A percentile compares a stretch with the other conserved stretches of the same genome.
These are phyloP conservation scores for Scutellaria minor DNA, from an alignment of 257 asterid species.

Conservation along the genomic window DNA sequence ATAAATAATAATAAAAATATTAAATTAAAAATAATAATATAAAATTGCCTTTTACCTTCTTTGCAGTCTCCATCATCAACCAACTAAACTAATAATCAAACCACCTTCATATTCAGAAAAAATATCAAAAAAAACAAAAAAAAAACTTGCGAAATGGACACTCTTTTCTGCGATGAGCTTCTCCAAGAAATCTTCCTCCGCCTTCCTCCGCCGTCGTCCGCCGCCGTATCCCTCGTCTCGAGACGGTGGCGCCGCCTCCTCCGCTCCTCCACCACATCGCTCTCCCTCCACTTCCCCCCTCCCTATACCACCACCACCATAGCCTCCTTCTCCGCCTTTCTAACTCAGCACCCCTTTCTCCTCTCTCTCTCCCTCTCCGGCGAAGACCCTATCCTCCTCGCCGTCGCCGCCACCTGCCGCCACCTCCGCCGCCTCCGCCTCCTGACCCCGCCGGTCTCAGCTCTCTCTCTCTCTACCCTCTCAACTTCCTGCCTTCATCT, in stretches of 20 bases:
- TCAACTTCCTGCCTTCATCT: slow-evolving; percentile 55
- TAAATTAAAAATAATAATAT: not conserved
- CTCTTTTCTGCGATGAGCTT: slow-evolving; percentile 78
- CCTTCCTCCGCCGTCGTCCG: slow-evolving; percentile 59
- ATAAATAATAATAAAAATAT: not conserved
- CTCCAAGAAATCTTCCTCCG: slow-evolving; percentile 82
- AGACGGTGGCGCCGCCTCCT: slow-evolving; percentile 69
- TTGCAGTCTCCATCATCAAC: slow-evolving; percentile 23
- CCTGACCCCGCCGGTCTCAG: slow-evolving; percentile 49
- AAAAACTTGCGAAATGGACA: slow-evolving; percentile 50
- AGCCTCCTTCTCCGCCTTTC: slow-evolving; percentile 51
- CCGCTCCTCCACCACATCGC: slow-evolving; percentile 69
- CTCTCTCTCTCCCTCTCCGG: slow-evolving; percentile 53
- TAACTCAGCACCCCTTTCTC: slow-evolving; percentile 55
- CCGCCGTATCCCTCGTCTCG: slow-evolving; percentile 66
- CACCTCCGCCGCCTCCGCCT: slow-evolving; percentile 55
- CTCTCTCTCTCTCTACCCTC: slow-evolving; percentile 46
- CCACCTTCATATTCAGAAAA: not conserved
- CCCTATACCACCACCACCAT: slow-evolving; percentile 40
- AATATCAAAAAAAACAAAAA: not conserved
- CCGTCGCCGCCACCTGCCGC: slow-evolving; percentile 58
- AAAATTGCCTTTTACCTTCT: slow-evolving; percentile 11
- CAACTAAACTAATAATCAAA: slow-evolving; percentile 4
- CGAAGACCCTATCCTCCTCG: slow-evolving; percentile 41
- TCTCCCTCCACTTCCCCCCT: slow-evolving; percentile 52